Evolutionary conservation across 331 rosid species (phyloP), one percentile per base, ranked within the genome.

Genomic region (Spiraea crenata): DNA sequence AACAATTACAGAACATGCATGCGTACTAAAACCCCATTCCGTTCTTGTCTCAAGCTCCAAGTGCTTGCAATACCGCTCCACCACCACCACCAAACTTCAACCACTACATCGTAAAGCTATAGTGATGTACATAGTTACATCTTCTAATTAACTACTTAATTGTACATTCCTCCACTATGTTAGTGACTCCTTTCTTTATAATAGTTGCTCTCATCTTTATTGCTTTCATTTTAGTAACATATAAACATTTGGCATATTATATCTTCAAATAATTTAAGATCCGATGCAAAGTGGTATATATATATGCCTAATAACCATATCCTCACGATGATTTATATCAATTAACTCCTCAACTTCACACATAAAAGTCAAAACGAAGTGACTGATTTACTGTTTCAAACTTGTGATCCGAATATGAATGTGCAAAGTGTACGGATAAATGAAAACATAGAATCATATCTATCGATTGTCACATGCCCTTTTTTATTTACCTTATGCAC

Each of bases 131-230:
- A 38, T 57, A 49, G 6, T 49, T 49, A 15, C 16, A 15, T 15
- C 61, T 15, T 56, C 61, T 56, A 62, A 62, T 41, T 17, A 4
- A 41, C 31, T 17, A 62, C 7, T 62, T 40, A 62, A 62, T 62
- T 42, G 49, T 51, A 71, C 70, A 81, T 71, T 86, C 83, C 76
- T 69, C 84, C 83, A 86, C 86, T 67, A 76, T 41, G 51, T 46
- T 52, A 57, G 74, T 73, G 77, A 56, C 77, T 65, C 59, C 71
- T 79, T 60, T 15, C 41, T 77, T 72, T 75, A 82, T 25, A 25
- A 2, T 25, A 25, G 31, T 25, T 25, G 2, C 67, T 74, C 82
- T 55, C 75, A 76, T 70, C 78, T 66, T 70, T 51, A 65, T 68
- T 9, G 25, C 75, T 80, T 76, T 82, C 38, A 20, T 69, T 60